A percentile compares a stretch with the other conserved stretches of the same genome.
These are phyloP conservation scores for Metroxylon sagu DNA, from an alignment of 176 grass and related monocot species.

Conservation along the genomic window DNA sequence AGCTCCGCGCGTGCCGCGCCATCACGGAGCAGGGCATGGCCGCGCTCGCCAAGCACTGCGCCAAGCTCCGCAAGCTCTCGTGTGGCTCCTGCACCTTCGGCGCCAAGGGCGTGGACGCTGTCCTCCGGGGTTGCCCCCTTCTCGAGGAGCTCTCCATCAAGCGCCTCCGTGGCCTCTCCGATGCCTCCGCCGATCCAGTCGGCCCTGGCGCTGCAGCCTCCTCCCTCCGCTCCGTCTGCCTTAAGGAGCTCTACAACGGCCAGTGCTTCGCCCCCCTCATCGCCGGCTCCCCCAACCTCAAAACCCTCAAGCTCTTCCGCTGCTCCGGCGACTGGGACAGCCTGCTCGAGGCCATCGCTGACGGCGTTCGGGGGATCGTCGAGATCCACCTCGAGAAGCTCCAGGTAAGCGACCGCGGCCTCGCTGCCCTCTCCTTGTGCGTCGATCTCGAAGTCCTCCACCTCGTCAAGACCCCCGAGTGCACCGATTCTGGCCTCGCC, in stretches of 20 bases:
- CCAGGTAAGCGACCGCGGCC: slow-evolving; percentile 78
- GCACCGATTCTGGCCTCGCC: slow-evolving; percentile 68
- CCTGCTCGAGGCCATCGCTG: slow-evolving; percentile 42
- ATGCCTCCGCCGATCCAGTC: slow-evolving; percentile 30
- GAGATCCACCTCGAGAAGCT: slow-evolving; percentile 96
- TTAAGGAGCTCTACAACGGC: slow-evolving; percentile 79
- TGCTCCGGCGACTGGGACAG: slow-evolving; percentile 90
- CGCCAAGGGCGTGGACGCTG: slow-evolving; percentile 59
- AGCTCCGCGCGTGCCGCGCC: slow-evolving; percentile 62
- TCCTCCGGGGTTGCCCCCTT: slow-evolving; percentile 40
- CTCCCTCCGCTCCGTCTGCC: slow-evolving; percentile 59
- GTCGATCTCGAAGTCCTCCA: slow-evolving; percentile 60
- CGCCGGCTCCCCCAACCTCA: slow-evolving; percentile 68
- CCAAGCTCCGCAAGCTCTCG: slow-evolving; percentile 67
- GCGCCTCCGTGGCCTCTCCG: slow-evolving; percentile 69
- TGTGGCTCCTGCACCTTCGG: slow-evolving; percentile 79
- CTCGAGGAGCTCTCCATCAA: slow-evolving; percentile 93
- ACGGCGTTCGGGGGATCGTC: slow-evolving; percentile 29
- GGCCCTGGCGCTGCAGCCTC: slow-evolving; percentile 17
- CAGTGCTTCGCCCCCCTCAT: slow-evolving; percentile 74
- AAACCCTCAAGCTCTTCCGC: slow-evolving; percentile 65
- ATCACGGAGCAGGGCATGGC: slow-evolving; percentile 65
- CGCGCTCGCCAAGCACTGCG: slow-evolving; percentile 28
- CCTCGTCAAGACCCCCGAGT: slow-evolving; percentile 86
- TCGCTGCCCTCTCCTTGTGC: slow-evolving; percentile 47